Percentiles rank a stretch among this genome's conserved stretches.
phyloP scores from a whole-genome alignment of 768 basidiomycete species.

The Lentinus tigrinus region DNA sequence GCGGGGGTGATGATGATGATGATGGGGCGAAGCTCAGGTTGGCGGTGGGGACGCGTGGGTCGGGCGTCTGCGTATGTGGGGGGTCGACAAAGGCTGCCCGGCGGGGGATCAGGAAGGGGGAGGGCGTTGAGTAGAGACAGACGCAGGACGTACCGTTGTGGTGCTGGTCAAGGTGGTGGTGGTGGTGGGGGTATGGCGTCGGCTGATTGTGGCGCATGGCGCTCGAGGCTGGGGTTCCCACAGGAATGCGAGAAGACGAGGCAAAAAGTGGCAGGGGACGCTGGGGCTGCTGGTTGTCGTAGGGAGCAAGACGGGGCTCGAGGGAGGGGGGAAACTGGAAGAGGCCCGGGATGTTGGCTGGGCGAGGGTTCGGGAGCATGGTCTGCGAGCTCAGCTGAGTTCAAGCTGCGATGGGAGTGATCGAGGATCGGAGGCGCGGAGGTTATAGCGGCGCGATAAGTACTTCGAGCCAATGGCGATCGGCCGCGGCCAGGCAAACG shows the following conservation, averaged over 20 bases:
- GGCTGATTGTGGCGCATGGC: not conserved
- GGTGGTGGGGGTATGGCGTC: not conserved
- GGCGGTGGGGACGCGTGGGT: not conserved
- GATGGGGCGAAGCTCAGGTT: no score
- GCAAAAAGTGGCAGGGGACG: not conserved
- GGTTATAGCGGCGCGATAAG: no score
- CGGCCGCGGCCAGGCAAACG: no score
- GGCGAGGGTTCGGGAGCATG: not conserved
- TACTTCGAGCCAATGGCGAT: no score
- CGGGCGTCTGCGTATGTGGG: not conserved
- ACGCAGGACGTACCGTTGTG: no score
- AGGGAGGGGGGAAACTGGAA: constrained; percentile 14
- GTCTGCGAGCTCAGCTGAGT: no score
- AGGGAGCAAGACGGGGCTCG: constrained; percentile 1
- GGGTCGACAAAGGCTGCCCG: not conserved
- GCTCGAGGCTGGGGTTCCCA: not conserved
- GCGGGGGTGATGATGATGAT: not conserved
- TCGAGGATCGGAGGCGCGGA: no score
- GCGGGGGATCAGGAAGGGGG: not conserved
- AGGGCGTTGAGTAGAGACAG: no score
- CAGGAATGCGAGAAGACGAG: not conserved
- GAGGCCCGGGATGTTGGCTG: constrained; percentile 6
- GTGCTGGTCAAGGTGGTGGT: not conserved
- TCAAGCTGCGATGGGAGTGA: no score
- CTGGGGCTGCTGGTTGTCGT: not conserved